These are phyloP conservation scores for Microsporum audouinii DNA, from an alignment of 2,329 filamentous ascomycete genomes.

Conservation along the genomic window DNA sequence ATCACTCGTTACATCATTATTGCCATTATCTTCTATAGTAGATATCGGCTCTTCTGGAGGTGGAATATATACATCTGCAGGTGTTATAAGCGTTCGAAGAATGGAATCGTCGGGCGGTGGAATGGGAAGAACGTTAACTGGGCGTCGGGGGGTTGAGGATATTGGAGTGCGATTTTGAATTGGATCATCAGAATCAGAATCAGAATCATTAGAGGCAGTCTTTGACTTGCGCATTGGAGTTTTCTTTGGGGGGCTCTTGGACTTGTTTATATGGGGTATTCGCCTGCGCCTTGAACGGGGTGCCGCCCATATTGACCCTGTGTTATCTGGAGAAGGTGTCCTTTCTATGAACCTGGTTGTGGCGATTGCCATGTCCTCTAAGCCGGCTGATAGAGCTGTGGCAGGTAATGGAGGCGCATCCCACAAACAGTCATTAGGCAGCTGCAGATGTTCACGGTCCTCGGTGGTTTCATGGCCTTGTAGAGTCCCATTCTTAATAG, in stretches of 20 bases:
- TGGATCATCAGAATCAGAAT: constrained; percentile 33
- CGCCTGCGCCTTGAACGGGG: constrained; percentile 18
- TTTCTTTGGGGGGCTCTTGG: constrained; percentile 7
- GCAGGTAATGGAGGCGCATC: constrained; percentile 17
- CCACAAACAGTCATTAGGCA: constrained; percentile 20
- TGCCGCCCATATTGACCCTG: constrained; percentile 30
- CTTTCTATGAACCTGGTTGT: constrained; percentile 2
- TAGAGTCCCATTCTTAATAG: background rate
- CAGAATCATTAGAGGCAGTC: constrained; percentile 12
- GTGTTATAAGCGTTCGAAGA: background rate
- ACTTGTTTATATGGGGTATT: constrained; percentile 11
- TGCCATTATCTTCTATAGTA: too few species aligned
- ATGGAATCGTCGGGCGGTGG: background rate
- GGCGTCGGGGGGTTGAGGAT: background rate
- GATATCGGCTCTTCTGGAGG: background rate
- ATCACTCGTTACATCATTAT: background rate
- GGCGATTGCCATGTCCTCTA: background rate
- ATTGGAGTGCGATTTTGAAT: constrained; percentile 22
- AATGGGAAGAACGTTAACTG: background rate
- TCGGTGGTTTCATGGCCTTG: background rate
- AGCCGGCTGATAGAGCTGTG: background rate
- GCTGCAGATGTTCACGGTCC: background rate
- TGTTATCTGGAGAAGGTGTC: constrained; percentile 25
- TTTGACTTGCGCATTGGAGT: background rate
- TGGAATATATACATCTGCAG: background rate